Evolutionary conservation across 2,329 filamentous ascomycete species (phyloP), one percentile per base, ranked within the genome.

Genomic region (Epichloe coenophiala): DNA sequence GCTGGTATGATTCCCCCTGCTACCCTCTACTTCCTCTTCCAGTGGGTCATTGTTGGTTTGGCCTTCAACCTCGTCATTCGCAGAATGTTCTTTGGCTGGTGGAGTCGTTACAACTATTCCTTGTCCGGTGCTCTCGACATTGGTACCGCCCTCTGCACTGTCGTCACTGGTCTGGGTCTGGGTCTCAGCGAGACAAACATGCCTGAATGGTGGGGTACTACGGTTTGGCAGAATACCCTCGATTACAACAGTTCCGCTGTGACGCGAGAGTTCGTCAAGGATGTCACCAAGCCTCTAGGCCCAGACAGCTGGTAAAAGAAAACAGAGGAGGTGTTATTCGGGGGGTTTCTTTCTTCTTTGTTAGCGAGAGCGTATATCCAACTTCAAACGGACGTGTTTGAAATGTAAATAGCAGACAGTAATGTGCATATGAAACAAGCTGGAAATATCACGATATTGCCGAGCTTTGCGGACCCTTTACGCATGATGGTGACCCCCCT

Each of bases 41-140:
- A 72, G 47, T 80, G 75, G 75, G 73, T 72, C 11, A 69, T 76
- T 50, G 70, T 79, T 13, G 77, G 77, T 6, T 68, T 73, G 49
- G 49, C 76, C 51, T 80, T 80, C 67, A 78, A 80, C 60, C 73
- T 71, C 55, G 71, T 63, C 47, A 71, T 80, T 52, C 71, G 71
- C 46, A 62, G 70, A 51, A 66, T 68, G 48, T 77, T 65, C 62
- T 66, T 69, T n/a, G 76, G 74, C 23, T 80, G 77, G 77, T 80
- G 77, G 77, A 71, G 60, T 60, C 58, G 55, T 13, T 81, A 79
- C 66, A 82, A 80, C 63, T 81, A 80, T 52, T 69, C 79, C 48
- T 65, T 78, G 0, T 79, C 77, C 9, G 78, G 77, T 0, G 77
- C 74, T 2, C 67, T 81, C 40, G 77, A 80, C 48, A 73, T 75